Conservation (phyloP, 2,329 filamentous ascomycete species). For the Aspergillus glaucus region DNA sequence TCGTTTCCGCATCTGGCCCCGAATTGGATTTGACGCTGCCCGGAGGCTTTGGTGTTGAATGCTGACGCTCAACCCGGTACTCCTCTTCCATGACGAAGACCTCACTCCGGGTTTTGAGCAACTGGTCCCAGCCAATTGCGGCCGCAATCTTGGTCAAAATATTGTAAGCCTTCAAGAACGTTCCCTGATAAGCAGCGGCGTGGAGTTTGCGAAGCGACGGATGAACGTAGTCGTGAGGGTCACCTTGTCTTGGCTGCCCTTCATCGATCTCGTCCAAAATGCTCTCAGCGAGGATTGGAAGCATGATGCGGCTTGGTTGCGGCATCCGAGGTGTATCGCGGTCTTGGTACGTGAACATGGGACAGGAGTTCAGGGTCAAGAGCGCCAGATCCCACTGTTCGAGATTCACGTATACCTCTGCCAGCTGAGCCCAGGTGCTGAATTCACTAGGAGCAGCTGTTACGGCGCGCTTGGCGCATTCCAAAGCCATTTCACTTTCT, state of each 20-base stretch:
- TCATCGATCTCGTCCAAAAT: constrained; percentile 95
- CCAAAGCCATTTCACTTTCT: constrained; percentile 76
- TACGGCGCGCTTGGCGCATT: constrained; percentile 89
- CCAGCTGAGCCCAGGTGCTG: constrained; percentile 88
- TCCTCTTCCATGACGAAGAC: constrained; percentile 99
- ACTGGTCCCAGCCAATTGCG: constrained; percentile 95
- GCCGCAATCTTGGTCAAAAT: constrained; percentile 93
- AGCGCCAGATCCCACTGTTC: constrained; percentile 97
- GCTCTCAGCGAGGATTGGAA: constrained; percentile 83
- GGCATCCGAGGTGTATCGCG: constrained; percentile 95
- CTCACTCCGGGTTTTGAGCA: constrained; percentile 88
- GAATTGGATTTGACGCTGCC: constrained; percentile 47
- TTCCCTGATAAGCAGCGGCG: constrained; percentile 85
- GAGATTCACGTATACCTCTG: constrained; percentile 86
- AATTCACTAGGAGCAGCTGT: constrained; percentile 96
- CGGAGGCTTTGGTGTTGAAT: constrained; percentile 18
- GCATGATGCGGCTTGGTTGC: constrained; percentile 77
- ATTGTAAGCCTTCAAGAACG: constrained; percentile 89
- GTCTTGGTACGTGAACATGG: constrained; percentile 99
- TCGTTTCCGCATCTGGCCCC: constrained; percentile 21
- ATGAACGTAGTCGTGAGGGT: constrained; percentile 79
- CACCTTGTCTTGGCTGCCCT: constrained; percentile 63
- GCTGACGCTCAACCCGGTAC: constrained; percentile 69
- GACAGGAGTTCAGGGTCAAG: constrained; percentile 93
- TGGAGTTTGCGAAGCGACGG: constrained; percentile 78